phyloP scores from a whole-genome alignment of 1,284 basidiomycete genomes.

The Inonotus obliquus region DNA sequence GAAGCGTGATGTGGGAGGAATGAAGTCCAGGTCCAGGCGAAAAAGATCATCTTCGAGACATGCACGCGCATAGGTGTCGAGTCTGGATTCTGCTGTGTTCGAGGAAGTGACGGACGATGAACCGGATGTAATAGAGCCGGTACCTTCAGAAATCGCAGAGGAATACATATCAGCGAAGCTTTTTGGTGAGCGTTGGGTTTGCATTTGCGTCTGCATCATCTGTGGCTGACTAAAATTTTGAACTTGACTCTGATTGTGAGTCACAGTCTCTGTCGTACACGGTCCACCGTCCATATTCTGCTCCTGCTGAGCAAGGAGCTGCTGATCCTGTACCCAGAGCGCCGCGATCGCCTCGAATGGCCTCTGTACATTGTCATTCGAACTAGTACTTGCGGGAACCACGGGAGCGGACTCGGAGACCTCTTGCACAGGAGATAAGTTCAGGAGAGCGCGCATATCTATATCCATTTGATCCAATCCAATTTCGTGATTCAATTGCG shows the following conservation, averaged over 20 bases:
- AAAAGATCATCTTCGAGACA: neutral
- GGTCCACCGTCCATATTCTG: neutral
- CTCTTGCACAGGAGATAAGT: neutral
- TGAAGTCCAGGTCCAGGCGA: neutral
- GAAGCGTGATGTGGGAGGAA: neutral
- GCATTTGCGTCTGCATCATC: neutral
- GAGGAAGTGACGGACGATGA: neutral
- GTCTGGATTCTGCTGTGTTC: neutral
- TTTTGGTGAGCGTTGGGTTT: neutral
- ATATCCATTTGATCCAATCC: neutral
- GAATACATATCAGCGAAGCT: neutral
- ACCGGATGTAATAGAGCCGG: neutral
- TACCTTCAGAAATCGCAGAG: neutral
- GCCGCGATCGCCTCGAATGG: constrained; percentile 8
- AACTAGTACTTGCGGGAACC: neutral
- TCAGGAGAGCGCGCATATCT: neutral
- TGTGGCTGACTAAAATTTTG: neutral
- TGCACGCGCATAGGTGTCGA: neutral
- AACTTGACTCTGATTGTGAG: neutral
- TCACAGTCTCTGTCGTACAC: neutral
- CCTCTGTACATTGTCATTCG: neutral
- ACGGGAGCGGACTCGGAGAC: neutral
- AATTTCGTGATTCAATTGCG: neutral
- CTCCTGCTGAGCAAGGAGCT: neutral
- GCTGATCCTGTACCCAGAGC: constrained; percentile 4